phyloP scores from a whole-genome alignment of 768 basidiomycete genomes.

The Saitozyma sp. region DNA sequence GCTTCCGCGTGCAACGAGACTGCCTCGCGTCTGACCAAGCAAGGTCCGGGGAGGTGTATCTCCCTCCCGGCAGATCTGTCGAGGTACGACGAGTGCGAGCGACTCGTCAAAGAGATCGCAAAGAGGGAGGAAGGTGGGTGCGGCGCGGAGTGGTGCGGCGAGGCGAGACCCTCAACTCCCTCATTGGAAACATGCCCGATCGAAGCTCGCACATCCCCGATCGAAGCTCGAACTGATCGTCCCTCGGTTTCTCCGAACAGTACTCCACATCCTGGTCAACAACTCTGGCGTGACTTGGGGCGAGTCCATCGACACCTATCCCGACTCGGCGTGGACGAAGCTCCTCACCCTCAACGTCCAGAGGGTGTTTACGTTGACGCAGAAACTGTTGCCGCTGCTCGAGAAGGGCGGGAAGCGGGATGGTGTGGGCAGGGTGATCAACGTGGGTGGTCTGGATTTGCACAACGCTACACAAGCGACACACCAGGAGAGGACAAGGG shows the following conservation, averaged over 20 bases:
- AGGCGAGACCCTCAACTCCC: too few relatives aligned
- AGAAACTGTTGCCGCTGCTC: constrained; percentile 63
- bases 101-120: constrained; percentile 59
- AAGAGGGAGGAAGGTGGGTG: constrained; percentile 58
- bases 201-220: not conserved
- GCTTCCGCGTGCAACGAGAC: constrained; percentile 60
- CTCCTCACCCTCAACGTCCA: constrained; percentile 66
- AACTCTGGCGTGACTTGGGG: constrained; percentile 61
- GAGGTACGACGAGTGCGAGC: constrained; percentile 60
- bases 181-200: not conserved
- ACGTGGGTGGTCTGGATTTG: constrained; percentile 53
- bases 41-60: constrained; percentile 62
- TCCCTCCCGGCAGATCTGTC: constrained; percentile 62
- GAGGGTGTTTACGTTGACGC: constrained; percentile 66
- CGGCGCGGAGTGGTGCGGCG: too few relatives aligned
- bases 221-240: not conserved
- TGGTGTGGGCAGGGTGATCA: constrained; percentile 59
- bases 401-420: constrained; percentile 56
- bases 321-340: constrained; percentile 64
- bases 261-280: constrained; percentile 56
- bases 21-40: constrained; percentile 59
- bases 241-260: not conserved
- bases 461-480: too few relatives aligned
- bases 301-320: constrained; percentile 47
- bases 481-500: not conserved